phyloP scores from a whole-genome alignment of 2,329 filamentous ascomycete species.

The Trichocomaceae sp. region DNA sequence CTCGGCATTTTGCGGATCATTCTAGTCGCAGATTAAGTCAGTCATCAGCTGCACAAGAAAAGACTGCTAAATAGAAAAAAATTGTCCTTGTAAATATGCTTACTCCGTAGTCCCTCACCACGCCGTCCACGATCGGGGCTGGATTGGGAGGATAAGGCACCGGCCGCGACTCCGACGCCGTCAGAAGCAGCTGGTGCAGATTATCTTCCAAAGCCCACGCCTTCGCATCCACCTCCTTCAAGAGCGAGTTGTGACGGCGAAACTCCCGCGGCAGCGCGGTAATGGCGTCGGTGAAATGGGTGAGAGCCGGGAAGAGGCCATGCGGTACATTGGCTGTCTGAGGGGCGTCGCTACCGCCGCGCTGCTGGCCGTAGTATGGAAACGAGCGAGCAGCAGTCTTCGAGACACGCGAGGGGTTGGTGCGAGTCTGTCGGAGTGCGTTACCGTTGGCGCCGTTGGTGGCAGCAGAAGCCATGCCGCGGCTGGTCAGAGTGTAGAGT shows the following conservation, averaged over 20 bases:
- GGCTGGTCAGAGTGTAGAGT: too few species aligned
- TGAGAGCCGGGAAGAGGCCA: slow-evolving; percentile 59
- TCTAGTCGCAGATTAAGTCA: slow-evolving; percentile 15
- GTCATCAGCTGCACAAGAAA: background rate
- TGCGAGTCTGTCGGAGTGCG: slow-evolving; percentile 42
- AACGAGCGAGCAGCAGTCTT: slow-evolving; percentile 38
- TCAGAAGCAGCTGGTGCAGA: slow-evolving; percentile 64
- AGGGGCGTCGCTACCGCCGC: slow-evolving; percentile 17
- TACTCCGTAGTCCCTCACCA: slow-evolving; percentile 31
- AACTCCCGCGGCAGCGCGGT: slow-evolving; percentile 90
- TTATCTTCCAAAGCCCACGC: slow-evolving; percentile 81
- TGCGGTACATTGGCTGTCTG: slow-evolving; percentile 31
- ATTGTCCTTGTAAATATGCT: slow-evolving; percentile 5
- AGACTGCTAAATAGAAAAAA: background rate
- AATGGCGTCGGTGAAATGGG: slow-evolving; percentile 83
- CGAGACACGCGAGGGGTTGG: slow-evolving; percentile 44
- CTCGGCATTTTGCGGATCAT: slow-evolving; percentile 23
- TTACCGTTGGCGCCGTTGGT: slow-evolving; percentile 27
- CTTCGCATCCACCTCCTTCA: slow-evolving; percentile 98
- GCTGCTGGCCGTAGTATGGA: slow-evolving; percentile 32
- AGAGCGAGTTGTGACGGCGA: slow-evolving; percentile 85
- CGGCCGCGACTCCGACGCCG: slow-evolving; percentile 28
- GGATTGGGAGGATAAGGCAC: slow-evolving; percentile 28
- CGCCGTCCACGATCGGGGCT: slow-evolving; percentile 31
- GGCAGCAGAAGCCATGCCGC: slow-evolving; percentile 16